phyloP scores from a whole-genome alignment of 306 rosid genomes.

The Dalbergia cultrata region DNA sequence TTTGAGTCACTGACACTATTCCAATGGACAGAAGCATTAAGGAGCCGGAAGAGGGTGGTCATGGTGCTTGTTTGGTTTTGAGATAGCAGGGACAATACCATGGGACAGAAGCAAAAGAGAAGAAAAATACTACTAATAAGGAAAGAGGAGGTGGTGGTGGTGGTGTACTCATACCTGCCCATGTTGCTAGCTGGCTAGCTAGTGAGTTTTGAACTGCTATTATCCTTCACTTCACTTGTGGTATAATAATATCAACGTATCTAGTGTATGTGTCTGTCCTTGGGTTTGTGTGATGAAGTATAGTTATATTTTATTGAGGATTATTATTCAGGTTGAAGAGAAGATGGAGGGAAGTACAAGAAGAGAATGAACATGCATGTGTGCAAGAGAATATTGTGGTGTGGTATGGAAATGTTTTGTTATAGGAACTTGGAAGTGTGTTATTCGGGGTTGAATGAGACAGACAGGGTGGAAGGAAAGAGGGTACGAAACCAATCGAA shows the following conservation, averaged over 20 bases:
- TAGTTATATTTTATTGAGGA: not conserved
- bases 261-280: too few relatives aligned
- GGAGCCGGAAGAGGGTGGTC: slow-evolving; percentile 45
- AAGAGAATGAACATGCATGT: not conserved
- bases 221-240: not conserved
- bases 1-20: slow-evolving; percentile 36
- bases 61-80: slow-evolving; percentile 58
- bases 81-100: slow-evolving; percentile 62
- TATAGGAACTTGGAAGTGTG: not conserved
- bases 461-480: not conserved
- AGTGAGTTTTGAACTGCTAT: not conserved
- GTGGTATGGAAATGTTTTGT: not conserved
- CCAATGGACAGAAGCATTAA: slow-evolving; percentile 47
- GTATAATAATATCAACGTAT: too few relatives aligned
- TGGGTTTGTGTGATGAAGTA: not conserved
- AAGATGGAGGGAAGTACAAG: slow-evolving; percentile 9
- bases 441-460: not conserved
- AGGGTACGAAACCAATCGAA: too few relatives aligned
- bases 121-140: slow-evolving; percentile 33
- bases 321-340: slow-evolving; percentile 36
- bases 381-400: slow-evolving; percentile 2
- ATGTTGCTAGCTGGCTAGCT: slow-evolving; percentile 45
- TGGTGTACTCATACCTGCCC: slow-evolving; percentile 51
- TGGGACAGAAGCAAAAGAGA: slow-evolving; percentile 50
- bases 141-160: slow-evolving; percentile 12